Evolutionary conservation across 1,139 yeast species (phyloP).

Genomic region (Candida smagusa): DNA sequence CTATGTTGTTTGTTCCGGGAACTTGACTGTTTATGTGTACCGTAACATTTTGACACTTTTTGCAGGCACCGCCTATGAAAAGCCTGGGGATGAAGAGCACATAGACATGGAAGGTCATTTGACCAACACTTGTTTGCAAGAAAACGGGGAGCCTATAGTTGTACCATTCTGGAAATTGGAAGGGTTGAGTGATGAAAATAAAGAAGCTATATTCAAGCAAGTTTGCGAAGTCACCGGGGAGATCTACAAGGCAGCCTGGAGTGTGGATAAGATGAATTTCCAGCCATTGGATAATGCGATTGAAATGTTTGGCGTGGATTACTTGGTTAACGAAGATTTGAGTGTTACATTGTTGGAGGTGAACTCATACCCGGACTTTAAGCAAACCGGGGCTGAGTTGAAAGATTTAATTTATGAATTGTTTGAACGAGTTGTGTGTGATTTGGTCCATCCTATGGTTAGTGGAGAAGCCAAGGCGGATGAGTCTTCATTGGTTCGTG

Average conservation of each 20-base stretch:
- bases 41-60: conserved; percentile 77
- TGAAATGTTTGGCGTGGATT: conserved; percentile 88
- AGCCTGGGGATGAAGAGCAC: conserved; percentile 33
- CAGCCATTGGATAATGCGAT: conserved; percentile 82
- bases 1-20: conserved; percentile 77
- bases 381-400: conserved; percentile 83
- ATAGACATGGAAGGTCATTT: conserved; percentile 67
- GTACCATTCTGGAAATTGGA: conserved; percentile 62
- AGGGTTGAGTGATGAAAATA: conserved; percentile 36
- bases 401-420: conserved; percentile 60
- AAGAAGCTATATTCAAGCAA: conserved; percentile 45
- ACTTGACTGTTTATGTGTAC: conserved; percentile 73
- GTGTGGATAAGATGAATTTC: conserved; percentile 80
- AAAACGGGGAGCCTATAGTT: conserved; percentile 47
- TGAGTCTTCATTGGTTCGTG: conserved; percentile 8
- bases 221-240: conserved; percentile 65
- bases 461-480: neutral
- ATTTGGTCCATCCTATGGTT: conserved; percentile 13
- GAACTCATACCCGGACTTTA: conserved; percentile 93
- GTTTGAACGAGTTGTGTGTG: conserved; percentile 45
- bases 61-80: conserved; percentile 53
- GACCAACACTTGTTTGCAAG: conserved; percentile 91
- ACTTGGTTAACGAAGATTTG: conserved; percentile 58
- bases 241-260: conserved; percentile 76
- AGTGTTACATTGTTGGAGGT: conserved; percentile 72